A percentile compares a stretch with the other conserved stretches of the same genome.
Evolutionary conservation across 2,329 filamentous ascomycete genomes (phyloP).

Genomic region (Pseudohalonectria lignicola): DNA sequence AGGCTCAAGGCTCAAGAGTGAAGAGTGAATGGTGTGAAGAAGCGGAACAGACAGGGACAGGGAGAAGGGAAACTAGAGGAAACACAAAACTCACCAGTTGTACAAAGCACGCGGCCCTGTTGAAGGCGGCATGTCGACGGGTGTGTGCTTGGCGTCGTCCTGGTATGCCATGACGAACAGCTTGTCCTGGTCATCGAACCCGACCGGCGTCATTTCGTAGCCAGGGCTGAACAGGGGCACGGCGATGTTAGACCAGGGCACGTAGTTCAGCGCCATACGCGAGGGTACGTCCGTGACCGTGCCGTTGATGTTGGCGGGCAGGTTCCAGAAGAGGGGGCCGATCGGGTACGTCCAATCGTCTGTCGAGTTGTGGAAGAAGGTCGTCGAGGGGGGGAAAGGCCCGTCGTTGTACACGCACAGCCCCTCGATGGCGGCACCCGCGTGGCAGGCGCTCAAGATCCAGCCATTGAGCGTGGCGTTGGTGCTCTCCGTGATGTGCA

Average conservation of each 20-base stretch:
- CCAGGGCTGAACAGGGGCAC: conserved; percentile 15
- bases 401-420: conserved; percentile 21
- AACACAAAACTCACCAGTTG: conserved; percentile 14
- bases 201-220: conserved; percentile 7
- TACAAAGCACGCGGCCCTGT: conserved; percentile 11
- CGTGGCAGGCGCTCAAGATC: conserved; percentile 20
- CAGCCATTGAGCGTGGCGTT: conserved; percentile 18
- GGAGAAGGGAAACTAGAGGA: neutral
- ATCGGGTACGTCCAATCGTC: conserved; percentile 7
- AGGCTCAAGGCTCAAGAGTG: neutral
- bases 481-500: conserved; percentile 17
- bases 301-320: conserved; percentile 10
- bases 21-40: neutral
- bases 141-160: conserved; percentile 16
- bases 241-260: conserved; percentile 18
- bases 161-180: conserved; percentile 15
- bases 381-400: conserved; percentile 20
- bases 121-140: conserved; percentile 8
- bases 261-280: conserved; percentile 12
- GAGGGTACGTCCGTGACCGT: conserved; percentile 7
- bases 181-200: conserved; percentile 17
- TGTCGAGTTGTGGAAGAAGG: conserved; percentile 23
- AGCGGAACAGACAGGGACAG: neutral
- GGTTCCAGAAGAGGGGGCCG: conserved; percentile 18
- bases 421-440: conserved; percentile 21